These are phyloP conservation scores for Giardia duodenalis DNA, from an alignment of 208 protist species.

Conservation along the genomic window DNA sequence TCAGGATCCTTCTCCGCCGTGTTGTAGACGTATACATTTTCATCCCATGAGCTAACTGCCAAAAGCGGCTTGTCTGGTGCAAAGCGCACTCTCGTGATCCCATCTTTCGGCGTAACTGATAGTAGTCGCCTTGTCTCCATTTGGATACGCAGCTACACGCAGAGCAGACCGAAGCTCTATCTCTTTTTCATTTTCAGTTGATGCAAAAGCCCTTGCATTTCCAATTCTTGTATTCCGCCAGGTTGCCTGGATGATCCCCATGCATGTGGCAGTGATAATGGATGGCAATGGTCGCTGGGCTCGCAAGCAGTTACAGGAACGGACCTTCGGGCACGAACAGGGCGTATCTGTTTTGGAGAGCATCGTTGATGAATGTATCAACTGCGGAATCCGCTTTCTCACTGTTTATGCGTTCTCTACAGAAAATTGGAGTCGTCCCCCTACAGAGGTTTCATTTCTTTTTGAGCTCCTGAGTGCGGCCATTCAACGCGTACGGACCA, in stretches of 20 bases:
- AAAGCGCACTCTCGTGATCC: background rate
- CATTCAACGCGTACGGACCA: background rate
- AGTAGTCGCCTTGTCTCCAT: background rate
- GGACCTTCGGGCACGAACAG: background rate
- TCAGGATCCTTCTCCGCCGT: background rate
- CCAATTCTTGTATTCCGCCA: background rate
- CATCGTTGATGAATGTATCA: background rate
- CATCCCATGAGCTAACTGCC: background rate
- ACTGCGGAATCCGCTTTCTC: background rate
- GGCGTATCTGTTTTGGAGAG: background rate
- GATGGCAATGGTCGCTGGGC: background rate
- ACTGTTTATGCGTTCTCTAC: background rate
- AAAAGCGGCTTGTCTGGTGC: background rate
- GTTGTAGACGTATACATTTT: background rate
- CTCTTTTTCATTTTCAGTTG: background rate
- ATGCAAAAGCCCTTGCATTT: background rate
- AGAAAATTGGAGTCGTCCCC: background rate
- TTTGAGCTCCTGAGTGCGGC: background rate
- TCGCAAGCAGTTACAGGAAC: background rate
- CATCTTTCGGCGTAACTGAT: background rate
- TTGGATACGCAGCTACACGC: too few relatives aligned
- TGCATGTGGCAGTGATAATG: background rate
- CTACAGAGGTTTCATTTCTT: background rate
- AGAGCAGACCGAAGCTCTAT: too few relatives aligned
- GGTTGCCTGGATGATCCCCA: too few relatives aligned